Evolutionary conservation across 257 asterid species (phyloP), one percentile per base, ranked within the genome.

Genomic region (Primulina eburnea): DNA sequence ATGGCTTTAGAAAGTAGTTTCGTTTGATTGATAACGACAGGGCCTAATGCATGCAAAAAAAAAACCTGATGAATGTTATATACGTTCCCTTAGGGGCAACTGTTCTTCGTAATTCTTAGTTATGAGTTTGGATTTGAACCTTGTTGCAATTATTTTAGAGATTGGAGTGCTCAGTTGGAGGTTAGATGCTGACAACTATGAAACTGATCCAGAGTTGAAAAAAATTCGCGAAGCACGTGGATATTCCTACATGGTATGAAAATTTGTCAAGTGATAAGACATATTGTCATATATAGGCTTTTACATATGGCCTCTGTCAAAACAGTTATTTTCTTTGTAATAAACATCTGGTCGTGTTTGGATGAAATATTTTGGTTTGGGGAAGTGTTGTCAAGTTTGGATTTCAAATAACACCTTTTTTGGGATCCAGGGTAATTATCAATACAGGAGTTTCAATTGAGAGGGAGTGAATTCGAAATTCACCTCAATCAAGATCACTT

Each of bases 121-220:
- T 37, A 17, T 61, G 32, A 60, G 61, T 62, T 69, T 58, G 60
- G 12, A 71, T 33, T 28, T 60, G 68, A 77, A 58, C 40, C 66
- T 33, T 67, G 29, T 52, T 76, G 38, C 61, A 34, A 65, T 62
- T 37, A 26, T 84, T 66, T 52, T 76, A 92, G 98, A 88, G 82
- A 89, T 92, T 72, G 98, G 97, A 71, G 96, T 92, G 66, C 90
- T 87, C 38, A 92, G 97, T 92, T 92, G 98, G 98, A 86, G 75
- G 73, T 75, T 92, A 65, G 90, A 92, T 83, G 98, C 98, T 58
- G 96, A 92, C 76, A 90, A 83, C 73, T 87, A 88, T 73, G 98
- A 90, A 82, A 90, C 89, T 17, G 98, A 92, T 72, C 97, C 90
- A 53, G 93, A 87, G 75, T 77, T 90, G 85, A 87, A 85, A 85